Evolutionary conservation across 345 rosid species (phyloP), one percentile per base, ranked within the genome.

Genomic region (Barbarea vulgaris): DNA sequence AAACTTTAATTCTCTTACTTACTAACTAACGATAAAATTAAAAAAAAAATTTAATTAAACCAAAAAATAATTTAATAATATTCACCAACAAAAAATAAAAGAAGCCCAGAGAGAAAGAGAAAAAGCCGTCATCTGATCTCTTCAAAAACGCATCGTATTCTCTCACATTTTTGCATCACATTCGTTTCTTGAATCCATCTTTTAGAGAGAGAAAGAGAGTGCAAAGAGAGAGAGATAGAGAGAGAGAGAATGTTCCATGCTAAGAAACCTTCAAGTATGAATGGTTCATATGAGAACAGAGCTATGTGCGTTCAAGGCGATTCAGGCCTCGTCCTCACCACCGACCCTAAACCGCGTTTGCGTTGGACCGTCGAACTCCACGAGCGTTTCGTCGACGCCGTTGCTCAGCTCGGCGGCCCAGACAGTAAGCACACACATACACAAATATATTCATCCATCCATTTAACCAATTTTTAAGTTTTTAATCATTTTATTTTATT

Each of bases 351-450:
- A 85, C 99, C 99, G 12, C 94, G 99, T 50, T 95, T 96, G 65
- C 96, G 99, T 33, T 96, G 99, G 99, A 96, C 99, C 9, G 98
- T 88, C 13, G 99, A 96, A 83, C 99, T 93, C 55, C 99, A 96
- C 73, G 99, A 96, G 69, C 98, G 99, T 72, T 96, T 93, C 37
- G 99, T 96, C 15, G 99, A 96, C 73, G 99, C 99, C 3, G 99
- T 96, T 31, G 81, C 97, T 78, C 99, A 96, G 84, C 94, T 96
- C 39, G 98, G 99, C 55, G 99, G 99, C 48, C 99, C 98, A 1
- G 99, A 96, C 65, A 96, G 99, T 96, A 84, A 21, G 79, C 42
- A 24, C 41, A 56, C 33, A 8, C 13, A 59, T 12, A 34, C 7
- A 24, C 18, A 39, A 5, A n/a, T 11, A 62, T 27, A 33, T 17